phyloP scores from a whole-genome alignment of 768 basidiomycete species.

The Mycena filopes region DNA sequence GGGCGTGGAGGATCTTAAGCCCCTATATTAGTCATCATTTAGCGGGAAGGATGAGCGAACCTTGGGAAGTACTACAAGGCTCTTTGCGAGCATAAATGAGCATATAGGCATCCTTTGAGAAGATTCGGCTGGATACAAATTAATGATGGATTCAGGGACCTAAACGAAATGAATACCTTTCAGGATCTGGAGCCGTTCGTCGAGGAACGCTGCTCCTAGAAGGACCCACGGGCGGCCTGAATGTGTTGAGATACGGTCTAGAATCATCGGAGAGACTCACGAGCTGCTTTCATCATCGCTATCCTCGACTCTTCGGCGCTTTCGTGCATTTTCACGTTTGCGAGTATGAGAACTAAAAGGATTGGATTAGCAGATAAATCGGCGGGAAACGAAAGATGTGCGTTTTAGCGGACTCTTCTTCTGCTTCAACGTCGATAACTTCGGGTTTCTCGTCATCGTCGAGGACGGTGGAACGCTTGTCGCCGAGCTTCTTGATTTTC shows the following conservation, averaged over 20 bases:
- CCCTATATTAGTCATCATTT: conserved; percentile 14
- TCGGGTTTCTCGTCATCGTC: conserved; percentile 42
- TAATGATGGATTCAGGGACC: not conserved
- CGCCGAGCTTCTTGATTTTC: conserved; percentile 64
- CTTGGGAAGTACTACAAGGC: conserved; percentile 22
- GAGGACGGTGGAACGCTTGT: conserved; percentile 46
- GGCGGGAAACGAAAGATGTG: conserved; percentile 1
- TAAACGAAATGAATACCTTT: conserved; percentile 15
- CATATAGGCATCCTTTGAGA: conserved; percentile 95
- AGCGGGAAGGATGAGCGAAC: conserved; percentile 22
- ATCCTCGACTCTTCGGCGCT: conserved; percentile 65
- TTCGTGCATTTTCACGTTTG: conserved; percentile 54
- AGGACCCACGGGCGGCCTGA: conserved; percentile 11
- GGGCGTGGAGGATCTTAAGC: conserved; percentile 50
- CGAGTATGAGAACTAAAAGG: conserved; percentile 28
- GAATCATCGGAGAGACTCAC: conserved; percentile 26
- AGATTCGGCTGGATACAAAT: conserved; percentile 54
- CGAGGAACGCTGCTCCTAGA: conserved; percentile 8
- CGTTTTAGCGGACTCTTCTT: conserved; percentile 39
- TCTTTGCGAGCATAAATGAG: conserved; percentile 80
- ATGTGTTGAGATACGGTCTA: not conserved
- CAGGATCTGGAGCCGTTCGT: not conserved
- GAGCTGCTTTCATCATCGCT: conserved; percentile 62
- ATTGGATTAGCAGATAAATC: conserved; percentile 1
- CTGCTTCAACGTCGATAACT: conserved; percentile 35